A percentile compares a stretch with the other conserved stretches of the same genome.
These are phyloP conservation scores for Boletus pseudo-olivaceus DNA, from an alignment of 768 basidiomycete species.

Conservation along the genomic window DNA sequence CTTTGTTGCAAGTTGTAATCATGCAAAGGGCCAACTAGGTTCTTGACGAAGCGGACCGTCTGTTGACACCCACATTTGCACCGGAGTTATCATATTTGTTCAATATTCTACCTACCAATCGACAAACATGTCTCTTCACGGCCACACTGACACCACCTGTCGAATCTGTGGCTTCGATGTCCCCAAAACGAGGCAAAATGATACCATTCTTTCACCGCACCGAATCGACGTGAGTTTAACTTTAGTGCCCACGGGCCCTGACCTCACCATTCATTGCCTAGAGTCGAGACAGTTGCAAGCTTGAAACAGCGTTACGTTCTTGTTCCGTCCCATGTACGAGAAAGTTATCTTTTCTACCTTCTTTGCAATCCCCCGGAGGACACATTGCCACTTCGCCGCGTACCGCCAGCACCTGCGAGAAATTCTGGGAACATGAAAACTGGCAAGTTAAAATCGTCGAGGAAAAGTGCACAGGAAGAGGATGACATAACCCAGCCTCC, in stretches of 20 bases:
- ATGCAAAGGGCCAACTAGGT: constrained; percentile 47
- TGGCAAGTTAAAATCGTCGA: constrained; percentile 30
- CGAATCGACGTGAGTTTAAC: constrained; percentile 56
- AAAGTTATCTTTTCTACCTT: constrained; percentile 86
- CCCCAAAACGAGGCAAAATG: constrained; percentile 78
- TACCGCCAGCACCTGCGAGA: constrained; percentile 46
- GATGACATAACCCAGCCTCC: constrained; percentile 73
- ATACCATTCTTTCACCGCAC: constrained; percentile 85
- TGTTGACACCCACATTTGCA: constrained; percentile 86
- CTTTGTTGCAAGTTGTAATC: not conserved
- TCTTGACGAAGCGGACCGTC: constrained; percentile 93
- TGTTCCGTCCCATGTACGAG: constrained; percentile 91
- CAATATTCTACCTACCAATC: constrained; percentile 66
- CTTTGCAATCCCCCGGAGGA: constrained; percentile 86
- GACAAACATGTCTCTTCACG: constrained; percentile 97
- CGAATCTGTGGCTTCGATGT: constrained; percentile 66
- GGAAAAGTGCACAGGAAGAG: constrained; percentile 35
- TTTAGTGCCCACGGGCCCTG: not conserved
- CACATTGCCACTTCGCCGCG: constrained; percentile 62
- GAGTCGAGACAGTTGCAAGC: constrained; percentile 85
- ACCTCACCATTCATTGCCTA: constrained; percentile 28
- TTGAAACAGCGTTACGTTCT: constrained; percentile 88
- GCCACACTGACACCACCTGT: constrained; percentile 90
- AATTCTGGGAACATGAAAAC: constrained; percentile 26
- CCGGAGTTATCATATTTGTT: constrained; percentile 82